Evolutionary conservation across 2,329 filamentous ascomycete species (phyloP).

Genomic region (Colletotrichum trifolii): DNA sequence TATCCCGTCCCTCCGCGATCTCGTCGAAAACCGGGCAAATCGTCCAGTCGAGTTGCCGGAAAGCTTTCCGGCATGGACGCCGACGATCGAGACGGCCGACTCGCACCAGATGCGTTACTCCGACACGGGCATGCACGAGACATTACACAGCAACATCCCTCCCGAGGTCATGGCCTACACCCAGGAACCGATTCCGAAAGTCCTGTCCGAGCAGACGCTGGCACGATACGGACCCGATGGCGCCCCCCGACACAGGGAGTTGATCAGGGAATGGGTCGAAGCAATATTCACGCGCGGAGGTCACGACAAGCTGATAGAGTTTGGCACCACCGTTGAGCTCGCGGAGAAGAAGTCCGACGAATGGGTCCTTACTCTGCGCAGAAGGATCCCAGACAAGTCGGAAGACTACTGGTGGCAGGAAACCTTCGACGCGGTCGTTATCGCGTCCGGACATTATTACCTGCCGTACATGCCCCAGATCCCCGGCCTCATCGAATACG

Average conservation of each 20-base stretch:
- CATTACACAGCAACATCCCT: neutral
- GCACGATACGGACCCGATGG: constrained; percentile 60
- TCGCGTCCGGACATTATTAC: constrained; percentile 53
- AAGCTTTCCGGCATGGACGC: neutral
- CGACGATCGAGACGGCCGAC: neutral
- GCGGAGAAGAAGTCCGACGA: constrained; percentile 56
- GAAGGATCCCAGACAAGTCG: constrained; percentile 42
- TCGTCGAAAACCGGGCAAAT: neutral
- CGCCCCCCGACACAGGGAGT: constrained; percentile 65
- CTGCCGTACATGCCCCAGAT: constrained; percentile 53
- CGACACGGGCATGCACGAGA: neutral
- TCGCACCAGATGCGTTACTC: neutral
- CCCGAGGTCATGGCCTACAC: constrained; percentile 49
- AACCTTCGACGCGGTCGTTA: constrained; percentile 52
- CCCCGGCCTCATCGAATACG: constrained; percentile 50
- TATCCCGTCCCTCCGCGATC: neutral
- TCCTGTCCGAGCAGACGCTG: constrained; percentile 55
- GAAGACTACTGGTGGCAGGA: constrained; percentile 54
- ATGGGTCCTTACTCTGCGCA: constrained; percentile 62
- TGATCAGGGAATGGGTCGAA: constrained; percentile 64
- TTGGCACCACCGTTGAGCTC: constrained; percentile 67
- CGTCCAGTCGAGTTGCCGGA: neutral
- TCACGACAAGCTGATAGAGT: constrained; percentile 50
- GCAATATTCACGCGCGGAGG: constrained; percentile 45
- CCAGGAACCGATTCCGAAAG: constrained; percentile 58